Conservation (phyloP, 129 eudicot genomes). For the Saussurea involucrata region DNA sequence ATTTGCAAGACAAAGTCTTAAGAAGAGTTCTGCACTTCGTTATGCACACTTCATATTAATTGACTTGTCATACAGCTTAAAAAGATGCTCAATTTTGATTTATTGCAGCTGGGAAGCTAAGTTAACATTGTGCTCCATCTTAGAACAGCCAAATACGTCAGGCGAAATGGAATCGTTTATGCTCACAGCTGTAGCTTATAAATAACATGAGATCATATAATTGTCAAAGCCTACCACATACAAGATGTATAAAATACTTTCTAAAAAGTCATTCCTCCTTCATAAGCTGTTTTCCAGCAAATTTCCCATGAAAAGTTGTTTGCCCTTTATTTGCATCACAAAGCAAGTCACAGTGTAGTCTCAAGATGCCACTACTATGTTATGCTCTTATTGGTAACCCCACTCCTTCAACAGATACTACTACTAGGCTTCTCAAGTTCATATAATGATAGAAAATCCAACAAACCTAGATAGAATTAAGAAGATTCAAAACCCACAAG, state of each 20-base stretch:
- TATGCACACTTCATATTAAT: background rate
- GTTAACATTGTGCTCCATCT: background rate
- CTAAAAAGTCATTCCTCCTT: background rate
- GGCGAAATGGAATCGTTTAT: background rate
- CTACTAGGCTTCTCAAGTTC: background rate
- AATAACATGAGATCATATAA: conserved; percentile 2
- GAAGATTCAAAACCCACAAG: background rate
- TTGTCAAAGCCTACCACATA: background rate
- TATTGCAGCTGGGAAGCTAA: background rate
- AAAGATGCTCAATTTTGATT: background rate
- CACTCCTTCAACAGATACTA: background rate
- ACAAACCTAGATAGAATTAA: background rate
- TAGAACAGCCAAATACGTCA: conserved; percentile 1
- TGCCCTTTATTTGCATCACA: background rate
- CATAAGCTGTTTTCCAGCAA: background rate
- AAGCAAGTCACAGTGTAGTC: background rate
- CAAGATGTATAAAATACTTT: background rate
- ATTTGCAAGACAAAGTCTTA: background rate
- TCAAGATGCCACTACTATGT: background rate
- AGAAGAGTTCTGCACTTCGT: background rate
- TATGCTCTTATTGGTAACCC: background rate
- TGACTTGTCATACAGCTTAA: conserved; percentile 3
- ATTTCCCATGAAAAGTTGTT: background rate
- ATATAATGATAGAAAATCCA: background rate
- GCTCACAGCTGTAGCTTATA: background rate